Conservation (phyloP, 805 yeast species). For the Lipomyces kockii region DNA sequence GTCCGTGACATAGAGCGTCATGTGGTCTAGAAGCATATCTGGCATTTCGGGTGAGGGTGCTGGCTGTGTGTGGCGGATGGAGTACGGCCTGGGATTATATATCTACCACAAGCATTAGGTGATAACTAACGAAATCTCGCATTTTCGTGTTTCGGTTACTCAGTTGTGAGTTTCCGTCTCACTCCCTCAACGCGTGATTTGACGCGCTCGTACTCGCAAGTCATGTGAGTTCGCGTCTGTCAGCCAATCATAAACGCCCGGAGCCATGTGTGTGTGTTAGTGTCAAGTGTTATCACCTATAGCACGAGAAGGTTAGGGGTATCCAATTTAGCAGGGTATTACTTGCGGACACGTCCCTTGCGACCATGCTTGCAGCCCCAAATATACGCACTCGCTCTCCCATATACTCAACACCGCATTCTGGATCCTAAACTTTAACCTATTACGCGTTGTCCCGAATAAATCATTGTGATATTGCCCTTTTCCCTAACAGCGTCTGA, state of each 20-base stretch:
- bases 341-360: no score
- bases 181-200: neutral
- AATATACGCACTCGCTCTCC: no score
- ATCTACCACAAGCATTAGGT: no score
- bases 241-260: neutral
- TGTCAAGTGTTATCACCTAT: no score
- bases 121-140: neutral
- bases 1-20: neutral
- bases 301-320: no score
- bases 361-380: no score
- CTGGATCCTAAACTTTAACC: no score
- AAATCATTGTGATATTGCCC: constrained; percentile 12
- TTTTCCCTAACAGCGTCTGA: constrained; percentile 33
- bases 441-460: constrained; percentile 6
- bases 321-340: no score
- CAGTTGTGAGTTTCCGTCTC: no score
- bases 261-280: no score
- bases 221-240: neutral
- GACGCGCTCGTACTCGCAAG: neutral
- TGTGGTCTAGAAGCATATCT: neutral
- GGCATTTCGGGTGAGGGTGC: neutral
- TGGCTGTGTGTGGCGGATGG: neutral
- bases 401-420: no score
- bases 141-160: neutral
- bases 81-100: neutral